Evolutionary conservation across 1,139 yeast genomes (phyloP).

Genomic region (Lodderomyces metapsilosis): DNA sequence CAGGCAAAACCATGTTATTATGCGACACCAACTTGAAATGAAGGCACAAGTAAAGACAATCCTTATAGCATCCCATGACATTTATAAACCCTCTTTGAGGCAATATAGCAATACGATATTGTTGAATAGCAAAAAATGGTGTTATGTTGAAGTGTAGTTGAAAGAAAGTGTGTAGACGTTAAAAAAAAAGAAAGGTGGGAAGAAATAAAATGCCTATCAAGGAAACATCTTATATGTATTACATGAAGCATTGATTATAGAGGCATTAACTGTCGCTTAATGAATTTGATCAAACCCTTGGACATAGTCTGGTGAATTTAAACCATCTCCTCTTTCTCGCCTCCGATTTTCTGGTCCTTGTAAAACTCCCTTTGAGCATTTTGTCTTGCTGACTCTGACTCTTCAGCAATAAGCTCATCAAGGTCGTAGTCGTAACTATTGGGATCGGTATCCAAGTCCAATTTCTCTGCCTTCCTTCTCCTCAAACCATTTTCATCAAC

Average conservation of each 20-base stretch:
- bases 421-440: constrained; percentile 34
- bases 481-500: constrained; percentile 15
- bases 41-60: not conserved
- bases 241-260: not conserved
- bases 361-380: constrained; percentile 27
- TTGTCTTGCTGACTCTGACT: constrained; percentile 22
- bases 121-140: not conserved
- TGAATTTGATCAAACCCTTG: not conserved
- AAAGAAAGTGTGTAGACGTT: not conserved
- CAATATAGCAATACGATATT: not conserved
- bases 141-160: not conserved
- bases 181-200: not conserved
- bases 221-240: not conserved
- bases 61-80: not conserved
- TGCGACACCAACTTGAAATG: not conserved
- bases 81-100: not conserved
- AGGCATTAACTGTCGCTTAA: not conserved
- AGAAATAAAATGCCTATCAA: not conserved
- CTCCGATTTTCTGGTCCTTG: constrained; percentile 26
- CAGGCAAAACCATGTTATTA: not conserved
- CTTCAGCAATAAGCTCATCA: constrained; percentile 30
- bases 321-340: constrained; percentile 32
- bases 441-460: constrained; percentile 35
- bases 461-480: constrained; percentile 27
- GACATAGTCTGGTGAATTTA: not conserved